Evolutionary conservation across 2,329 filamentous ascomycete genomes (phyloP), one percentile per base, ranked within the genome.

Genomic region (Davidsoniella neocaledoniae): DNA sequence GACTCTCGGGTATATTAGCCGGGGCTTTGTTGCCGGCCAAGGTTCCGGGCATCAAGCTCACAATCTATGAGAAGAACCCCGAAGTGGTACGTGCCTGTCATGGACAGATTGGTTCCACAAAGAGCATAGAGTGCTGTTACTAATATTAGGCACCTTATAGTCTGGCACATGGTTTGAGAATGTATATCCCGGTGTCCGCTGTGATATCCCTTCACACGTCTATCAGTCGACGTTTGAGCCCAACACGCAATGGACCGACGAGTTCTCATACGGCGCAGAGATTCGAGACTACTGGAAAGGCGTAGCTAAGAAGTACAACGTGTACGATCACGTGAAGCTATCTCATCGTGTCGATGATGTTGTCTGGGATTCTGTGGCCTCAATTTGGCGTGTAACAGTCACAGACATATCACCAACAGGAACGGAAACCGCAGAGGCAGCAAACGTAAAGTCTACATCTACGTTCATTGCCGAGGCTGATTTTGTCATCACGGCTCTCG

Each of bases 211-310:
- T 0, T 73, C 79, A 0, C 77, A 83, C 59, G 77, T 80, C 17
- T 86, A 86, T 56, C 80, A 84, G 58, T 74, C 73, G 6, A 77
- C 76, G 0, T 85, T 83, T 59, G 68, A 69, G 5, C 78, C 79
- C 1, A 85, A 85, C 50, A 73, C 71, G 0, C 68, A 82, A 55
- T 86, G 82, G 82, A 71, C 70, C 0, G 77, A 83, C 56, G 70
- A 78, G 53, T 86, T 83, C 57, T 74, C 81, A 0, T 73, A 75
- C 37, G 81, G 81, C 0, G 59, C 64, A 3, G 82, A 86, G 60
- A 86, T 86, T 52, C 64, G 69, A 5, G 69, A 74, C 14, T 86
- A 86, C 58, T 79, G 79, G 46, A 36, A 52, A 26, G n/a, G 38
- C 5, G 46, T 52, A 5, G 50, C 46, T 16, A 43, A 38, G 12